Evolutionary conservation across 306 rosid species (phyloP).

Genomic region (Comarum palustre): DNA sequence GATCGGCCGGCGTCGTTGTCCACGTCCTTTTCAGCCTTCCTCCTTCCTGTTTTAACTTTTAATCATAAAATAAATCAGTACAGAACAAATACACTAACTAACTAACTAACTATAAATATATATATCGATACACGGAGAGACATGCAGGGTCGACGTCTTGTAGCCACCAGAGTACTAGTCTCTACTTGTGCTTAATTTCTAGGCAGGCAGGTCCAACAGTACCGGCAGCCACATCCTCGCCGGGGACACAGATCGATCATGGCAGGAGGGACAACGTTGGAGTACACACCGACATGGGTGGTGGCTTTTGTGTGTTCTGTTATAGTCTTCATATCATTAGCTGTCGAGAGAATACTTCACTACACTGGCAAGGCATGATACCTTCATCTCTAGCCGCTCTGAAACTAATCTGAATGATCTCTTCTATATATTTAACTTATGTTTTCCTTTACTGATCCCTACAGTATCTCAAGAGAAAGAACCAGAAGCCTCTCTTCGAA

Average conservation of each 20-base stretch:
- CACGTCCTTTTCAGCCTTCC: not conserved
- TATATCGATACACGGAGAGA: not conserved
- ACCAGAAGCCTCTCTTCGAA: constrained; percentile 36
- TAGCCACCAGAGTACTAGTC: not conserved
- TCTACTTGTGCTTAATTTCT: not conserved
- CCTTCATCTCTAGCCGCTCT: no score
- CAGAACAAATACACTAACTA: not conserved
- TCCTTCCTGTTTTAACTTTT: not conserved
- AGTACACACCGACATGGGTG: constrained; percentile 40
- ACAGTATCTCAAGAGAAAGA: constrained; percentile 36
- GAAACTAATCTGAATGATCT: no score
- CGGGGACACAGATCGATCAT: constrained; percentile 8
- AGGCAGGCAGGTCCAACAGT: not conserved
- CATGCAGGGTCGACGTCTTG: not conserved
- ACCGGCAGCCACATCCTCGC: not conserved
- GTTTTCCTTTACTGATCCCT: not conserved
- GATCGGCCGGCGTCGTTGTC: not conserved
- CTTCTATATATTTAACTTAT: not conserved
- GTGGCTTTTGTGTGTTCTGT: constrained; percentile 35
- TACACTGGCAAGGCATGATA: constrained; percentile 30
- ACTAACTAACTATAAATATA: not conserved
- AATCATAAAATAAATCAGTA: not conserved
- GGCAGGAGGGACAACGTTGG: constrained; percentile 35
- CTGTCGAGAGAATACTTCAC: constrained; percentile 29
- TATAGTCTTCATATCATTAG: constrained; percentile 31